Evolutionary conservation across 164 flowering plant genomes (phyloP).

Genomic region (Saururus chinensis): DNA sequence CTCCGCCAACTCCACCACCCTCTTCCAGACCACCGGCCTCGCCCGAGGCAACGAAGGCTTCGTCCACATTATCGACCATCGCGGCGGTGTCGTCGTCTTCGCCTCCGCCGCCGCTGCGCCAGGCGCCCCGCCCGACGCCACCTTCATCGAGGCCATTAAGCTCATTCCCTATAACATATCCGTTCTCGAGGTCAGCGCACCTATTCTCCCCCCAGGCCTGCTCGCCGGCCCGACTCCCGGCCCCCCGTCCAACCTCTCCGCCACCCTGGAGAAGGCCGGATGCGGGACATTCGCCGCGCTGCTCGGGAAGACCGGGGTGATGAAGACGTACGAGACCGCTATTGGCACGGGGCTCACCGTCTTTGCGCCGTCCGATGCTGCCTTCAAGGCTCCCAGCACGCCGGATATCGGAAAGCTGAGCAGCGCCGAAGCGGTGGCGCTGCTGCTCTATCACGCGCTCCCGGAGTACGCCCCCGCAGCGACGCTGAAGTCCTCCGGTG

Average conservation of each 20-base stretch:
- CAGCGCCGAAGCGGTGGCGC: slow-evolving; percentile 54
- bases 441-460: slow-evolving; percentile 62
- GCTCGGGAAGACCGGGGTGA: slow-evolving; percentile 46
- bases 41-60: slow-evolving; percentile 63
- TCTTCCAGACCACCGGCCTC: slow-evolving; percentile 86
- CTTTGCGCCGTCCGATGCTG: slow-evolving; percentile 79
- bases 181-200: slow-evolving; percentile 52
- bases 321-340: slow-evolving; percentile 45
- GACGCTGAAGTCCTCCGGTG: slow-evolving; percentile 43
- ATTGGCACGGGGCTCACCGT: slow-evolving; percentile 59
- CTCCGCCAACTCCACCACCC: slow-evolving; percentile 60
- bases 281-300: slow-evolving; percentile 66
- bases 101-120: slow-evolving; percentile 78
- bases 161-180: slow-evolving; percentile 71
- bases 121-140: slow-evolving; percentile 32
- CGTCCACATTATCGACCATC: slow-evolving; percentile 78
- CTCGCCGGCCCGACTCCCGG: slow-evolving; percentile 27
- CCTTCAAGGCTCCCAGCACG: slow-evolving; percentile 44
- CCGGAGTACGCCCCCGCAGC: slow-evolving; percentile 50
- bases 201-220: slow-evolving; percentile 51
- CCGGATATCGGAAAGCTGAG: slow-evolving; percentile 65
- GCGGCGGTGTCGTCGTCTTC: slow-evolving; percentile 78
- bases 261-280: slow-evolving; percentile 77
- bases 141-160: slow-evolving; percentile 51
- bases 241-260: slow-evolving; percentile 49